Evolutionary conservation across 2,329 filamentous ascomycete genomes (phyloP).

Genomic region (Pleomassaria siparia): DNA sequence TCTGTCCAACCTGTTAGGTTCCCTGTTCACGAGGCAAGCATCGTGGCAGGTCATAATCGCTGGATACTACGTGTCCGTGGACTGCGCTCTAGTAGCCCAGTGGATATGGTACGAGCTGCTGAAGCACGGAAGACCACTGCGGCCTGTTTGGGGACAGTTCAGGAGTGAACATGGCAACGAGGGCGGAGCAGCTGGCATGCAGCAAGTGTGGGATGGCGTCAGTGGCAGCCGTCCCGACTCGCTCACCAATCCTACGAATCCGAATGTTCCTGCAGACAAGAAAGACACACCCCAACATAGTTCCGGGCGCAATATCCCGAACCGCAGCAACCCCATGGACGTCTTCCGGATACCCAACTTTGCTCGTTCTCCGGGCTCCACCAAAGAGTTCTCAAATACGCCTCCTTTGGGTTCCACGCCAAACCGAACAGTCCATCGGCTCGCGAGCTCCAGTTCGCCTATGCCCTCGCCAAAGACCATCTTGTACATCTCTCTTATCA

Average conservation of each 20-base stretch:
- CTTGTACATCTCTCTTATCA: constrained; percentile 49
- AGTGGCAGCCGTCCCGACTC: constrained; percentile 16
- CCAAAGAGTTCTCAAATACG: constrained; percentile 22
- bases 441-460: constrained; percentile 44
- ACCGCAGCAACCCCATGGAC: constrained; percentile 34
- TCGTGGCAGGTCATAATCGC: constrained; percentile 68
- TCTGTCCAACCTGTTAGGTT: constrained; percentile 63
- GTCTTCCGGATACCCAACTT: constrained; percentile 43
- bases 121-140: constrained; percentile 51
- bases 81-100: constrained; percentile 62
- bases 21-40: constrained; percentile 64
- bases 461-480: constrained; percentile 50
- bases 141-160: constrained; percentile 36
- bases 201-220: constrained; percentile 29
- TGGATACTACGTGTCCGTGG: constrained; percentile 66
- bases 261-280: constrained; percentile 9
- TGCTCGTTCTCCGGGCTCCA: constrained; percentile 31
- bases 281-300: constrained; percentile 15
- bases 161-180: constrained; percentile 20
- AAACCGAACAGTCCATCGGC: constrained; percentile 33
- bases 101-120: constrained; percentile 67
- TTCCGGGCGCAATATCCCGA: constrained; percentile 21
- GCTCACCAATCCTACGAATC: constrained; percentile 1
- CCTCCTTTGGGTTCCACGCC: constrained; percentile 22
- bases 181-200: constrained; percentile 28